phyloP scores from a whole-genome alignment of 225 moss, liverwort and hornwort species.

The Lunularia cruciata region DNA sequence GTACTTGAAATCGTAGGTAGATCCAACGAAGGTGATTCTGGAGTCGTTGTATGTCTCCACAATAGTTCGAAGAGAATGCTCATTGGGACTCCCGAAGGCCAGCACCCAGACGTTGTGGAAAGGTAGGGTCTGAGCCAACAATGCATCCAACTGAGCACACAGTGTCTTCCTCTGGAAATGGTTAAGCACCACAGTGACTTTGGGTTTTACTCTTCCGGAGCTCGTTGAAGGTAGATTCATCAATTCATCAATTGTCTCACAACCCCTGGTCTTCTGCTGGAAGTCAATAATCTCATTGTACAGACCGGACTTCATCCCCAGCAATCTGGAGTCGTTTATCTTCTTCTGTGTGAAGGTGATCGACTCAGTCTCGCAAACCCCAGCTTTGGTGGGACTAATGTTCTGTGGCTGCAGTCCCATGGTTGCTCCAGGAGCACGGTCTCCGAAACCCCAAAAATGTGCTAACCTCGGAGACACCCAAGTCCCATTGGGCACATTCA shows the following conservation, averaged over 20 bases:
- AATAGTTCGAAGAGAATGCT: constrained; percentile 54
- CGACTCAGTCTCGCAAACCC: constrained; percentile 62
- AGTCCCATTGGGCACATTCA: constrained; percentile 54
- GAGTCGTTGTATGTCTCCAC: constrained; percentile 76
- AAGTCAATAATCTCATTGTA: constrained; percentile 65
- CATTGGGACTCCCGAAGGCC: constrained; percentile 79
- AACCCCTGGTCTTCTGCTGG: constrained; percentile 64
- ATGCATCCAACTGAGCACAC: constrained; percentile 80
- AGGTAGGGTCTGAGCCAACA: constrained; percentile 63
- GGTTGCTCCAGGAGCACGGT: constrained; percentile 3
- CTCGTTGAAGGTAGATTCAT: constrained; percentile 69
- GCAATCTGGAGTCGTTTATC: constrained; percentile 57
- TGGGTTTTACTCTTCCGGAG: constrained; percentile 42
- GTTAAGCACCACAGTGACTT: constrained; percentile 80
- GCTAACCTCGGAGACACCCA: constrained; percentile 65
- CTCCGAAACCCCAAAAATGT: no score
- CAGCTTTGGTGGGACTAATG: constrained; percentile 31
- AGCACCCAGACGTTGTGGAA: constrained; percentile 87
- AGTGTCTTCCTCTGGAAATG: constrained; percentile 87
- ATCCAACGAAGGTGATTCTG: constrained; percentile 69
- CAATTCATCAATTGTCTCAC: constrained; percentile 85
- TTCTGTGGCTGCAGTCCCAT: constrained; percentile 17
- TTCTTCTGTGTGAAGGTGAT: constrained; percentile 88
- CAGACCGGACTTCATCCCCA: constrained; percentile 60
- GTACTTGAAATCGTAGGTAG: constrained; percentile 86